Conservation (phyloP, 495 filamentous ascomycete genomes). For the Umbilicaria muhlenbergii region DNA sequence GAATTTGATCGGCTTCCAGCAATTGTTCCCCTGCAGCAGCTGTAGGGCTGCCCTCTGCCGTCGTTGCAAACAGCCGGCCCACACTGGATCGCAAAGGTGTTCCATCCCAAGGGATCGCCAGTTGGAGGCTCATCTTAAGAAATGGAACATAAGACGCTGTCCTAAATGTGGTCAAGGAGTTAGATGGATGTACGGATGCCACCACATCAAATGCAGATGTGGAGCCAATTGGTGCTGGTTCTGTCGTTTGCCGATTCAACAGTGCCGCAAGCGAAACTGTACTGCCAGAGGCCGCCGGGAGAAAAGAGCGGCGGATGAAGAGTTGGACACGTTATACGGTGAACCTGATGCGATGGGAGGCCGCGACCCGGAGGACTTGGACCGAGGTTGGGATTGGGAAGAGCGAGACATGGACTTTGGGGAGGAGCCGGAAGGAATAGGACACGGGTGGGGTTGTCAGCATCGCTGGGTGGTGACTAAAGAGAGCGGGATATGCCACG, state of each 20-base stretch:
- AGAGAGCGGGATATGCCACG: background rate
- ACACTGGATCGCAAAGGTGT: too few species aligned
- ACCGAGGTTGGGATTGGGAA: constrained; percentile 1
- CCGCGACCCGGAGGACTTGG: background rate
- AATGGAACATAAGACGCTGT: too few species aligned
- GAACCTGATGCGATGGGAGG: background rate
- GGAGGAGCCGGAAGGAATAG: constrained; percentile 5
- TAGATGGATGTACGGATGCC: constrained; percentile 14
- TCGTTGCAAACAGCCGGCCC: too few species aligned
- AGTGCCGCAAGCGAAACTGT: constrained; percentile 5
- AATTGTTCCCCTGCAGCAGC: too few species aligned
- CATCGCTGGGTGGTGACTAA: constrained; percentile 3
- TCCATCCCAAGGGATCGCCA: too few species aligned
- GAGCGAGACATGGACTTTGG: constrained; percentile 8
- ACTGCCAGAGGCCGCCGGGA: background rate
- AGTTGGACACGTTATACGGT: constrained; percentile 9
- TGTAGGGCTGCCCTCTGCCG: too few species aligned
- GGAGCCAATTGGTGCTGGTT: constrained; percentile 16
- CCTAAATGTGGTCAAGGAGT: constrained; percentile 12
- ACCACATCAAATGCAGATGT: constrained; percentile 13
- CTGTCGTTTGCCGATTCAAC: constrained; percentile 5
- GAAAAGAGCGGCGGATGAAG: constrained; percentile 3
- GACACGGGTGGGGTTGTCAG: constrained; percentile 8
- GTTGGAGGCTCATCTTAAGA: too few species aligned
- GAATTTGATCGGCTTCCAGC: too few species aligned